Percentiles rank a stretch among this genome's conserved stretches.
Conservation (phyloP, 306 rosid genomes). For the Acmispon strigosus region DNA sequence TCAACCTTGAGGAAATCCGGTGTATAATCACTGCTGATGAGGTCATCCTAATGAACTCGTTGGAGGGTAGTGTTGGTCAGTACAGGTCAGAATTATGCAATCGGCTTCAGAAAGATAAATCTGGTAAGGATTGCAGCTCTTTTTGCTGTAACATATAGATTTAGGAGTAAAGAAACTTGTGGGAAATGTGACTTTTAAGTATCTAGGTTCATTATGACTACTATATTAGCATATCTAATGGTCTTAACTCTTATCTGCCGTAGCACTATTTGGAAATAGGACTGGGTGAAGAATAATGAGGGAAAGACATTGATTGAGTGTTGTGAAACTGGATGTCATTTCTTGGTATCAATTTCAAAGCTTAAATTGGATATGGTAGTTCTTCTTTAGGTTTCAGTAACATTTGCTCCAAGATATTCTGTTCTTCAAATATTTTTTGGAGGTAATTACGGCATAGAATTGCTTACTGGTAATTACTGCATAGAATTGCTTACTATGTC, state of each 20-base stretch:
- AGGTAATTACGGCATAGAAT: constrained; percentile 9
- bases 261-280: neutral
- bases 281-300: neutral
- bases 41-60: constrained; percentile 83
- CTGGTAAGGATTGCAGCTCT: constrained; percentile 39
- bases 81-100: constrained; percentile 67
- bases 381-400: neutral
- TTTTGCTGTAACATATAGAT: constrained; percentile 15
- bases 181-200: neutral
- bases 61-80: constrained; percentile 76
- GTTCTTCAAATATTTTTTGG: neutral
- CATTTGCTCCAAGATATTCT: neutral
- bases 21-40: constrained; percentile 91
- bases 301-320: neutral
- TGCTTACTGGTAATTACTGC: constrained; percentile 16
- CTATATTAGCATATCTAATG: neutral
- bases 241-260: neutral
- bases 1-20: constrained; percentile 90
- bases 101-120: constrained; percentile 65
- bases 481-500: constrained; percentile 26
- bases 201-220: neutral
- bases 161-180: neutral
- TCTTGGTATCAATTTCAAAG: neutral
- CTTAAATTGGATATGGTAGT: constrained; percentile 10
- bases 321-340: neutral